Evolutionary conservation across 2,329 filamentous ascomycete species (phyloP).

Genomic region (Trichophyton rubrum): DNA sequence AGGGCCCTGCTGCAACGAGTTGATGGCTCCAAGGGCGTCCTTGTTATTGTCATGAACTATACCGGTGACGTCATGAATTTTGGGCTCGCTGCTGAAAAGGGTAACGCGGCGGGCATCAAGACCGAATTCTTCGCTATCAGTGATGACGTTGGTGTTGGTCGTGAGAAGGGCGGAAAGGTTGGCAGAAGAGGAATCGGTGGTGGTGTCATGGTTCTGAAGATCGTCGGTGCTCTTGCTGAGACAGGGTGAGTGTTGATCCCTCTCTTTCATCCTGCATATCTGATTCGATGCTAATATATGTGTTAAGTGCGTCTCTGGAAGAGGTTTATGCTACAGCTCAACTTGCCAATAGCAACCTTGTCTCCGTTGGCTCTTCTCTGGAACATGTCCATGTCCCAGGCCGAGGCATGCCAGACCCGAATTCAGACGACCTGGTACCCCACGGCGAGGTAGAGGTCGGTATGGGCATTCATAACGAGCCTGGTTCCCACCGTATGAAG

Average conservation of each 20-base stretch:
- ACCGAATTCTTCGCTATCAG: conserved; percentile 86
- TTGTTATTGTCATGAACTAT: conserved; percentile 95
- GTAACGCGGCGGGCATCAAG: conserved; percentile 60
- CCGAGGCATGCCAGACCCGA: conserved; percentile 43
- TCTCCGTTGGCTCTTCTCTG: conserved; percentile 74
- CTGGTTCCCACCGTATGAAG: conserved; percentile 41
- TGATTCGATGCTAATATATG: background rate
- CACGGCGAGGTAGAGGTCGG: conserved; percentile 53
- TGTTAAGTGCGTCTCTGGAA: conserved; percentile 42
- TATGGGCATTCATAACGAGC: conserved; percentile 62
- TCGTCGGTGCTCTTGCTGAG: conserved; percentile 70
- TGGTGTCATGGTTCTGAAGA: conserved; percentile 83
- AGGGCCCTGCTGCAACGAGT: conserved; percentile 62
- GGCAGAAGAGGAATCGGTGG: conserved; percentile 83
- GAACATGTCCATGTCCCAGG: conserved; percentile 92
- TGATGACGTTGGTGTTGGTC: conserved; percentile 82
- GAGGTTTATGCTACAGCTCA: conserved; percentile 63
- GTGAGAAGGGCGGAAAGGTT: conserved; percentile 75
- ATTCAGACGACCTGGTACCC: conserved; percentile 41
- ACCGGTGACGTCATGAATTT: conserved; percentile 86
- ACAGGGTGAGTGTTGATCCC: conserved; percentile 40
- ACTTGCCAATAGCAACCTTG: conserved; percentile 60
- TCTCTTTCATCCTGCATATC: background rate
- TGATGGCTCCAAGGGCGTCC: conserved; percentile 56
- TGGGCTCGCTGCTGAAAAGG: conserved; percentile 86